A percentile compares a stretch with the other conserved stretches of the same genome.
Conservation (phyloP, 805 yeast species). For the Hanseniaspora taiwanica region DNA sequence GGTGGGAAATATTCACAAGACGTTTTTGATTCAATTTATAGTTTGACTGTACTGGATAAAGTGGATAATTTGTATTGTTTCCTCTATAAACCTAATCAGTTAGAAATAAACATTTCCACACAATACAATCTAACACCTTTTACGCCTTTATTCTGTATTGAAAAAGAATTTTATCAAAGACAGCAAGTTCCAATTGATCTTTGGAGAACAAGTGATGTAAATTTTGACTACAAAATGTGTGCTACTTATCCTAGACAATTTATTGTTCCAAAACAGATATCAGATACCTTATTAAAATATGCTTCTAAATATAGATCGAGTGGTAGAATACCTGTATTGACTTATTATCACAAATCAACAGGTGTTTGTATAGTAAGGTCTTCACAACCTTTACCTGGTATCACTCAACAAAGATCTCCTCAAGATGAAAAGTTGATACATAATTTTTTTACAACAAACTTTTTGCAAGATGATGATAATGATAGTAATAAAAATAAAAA, state of each 20-base stretch:
- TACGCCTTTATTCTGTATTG: slow-evolving; percentile 35
- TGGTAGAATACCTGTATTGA: slow-evolving; percentile 66
- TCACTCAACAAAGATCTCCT: slow-evolving; percentile 73
- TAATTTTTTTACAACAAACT: slow-evolving; percentile 54
- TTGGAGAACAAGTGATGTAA: slow-evolving; percentile 66
- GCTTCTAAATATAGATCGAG: slow-evolving; percentile 82
- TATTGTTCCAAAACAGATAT: slow-evolving; percentile 61
- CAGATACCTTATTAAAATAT: slow-evolving; percentile 72
- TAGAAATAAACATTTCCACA: slow-evolving; percentile 31
- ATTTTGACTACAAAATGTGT: slow-evolving; percentile 52
- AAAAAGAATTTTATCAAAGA: slow-evolving; percentile 47
- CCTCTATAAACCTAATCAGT: slow-evolving; percentile 58
- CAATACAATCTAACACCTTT: neutral
- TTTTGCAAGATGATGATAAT: slow-evolving; percentile 37
- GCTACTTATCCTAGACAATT: slow-evolving; percentile 60
- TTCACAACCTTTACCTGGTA: slow-evolving; percentile 85
- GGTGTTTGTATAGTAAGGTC: slow-evolving; percentile 77
- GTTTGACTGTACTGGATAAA: slow-evolving; percentile 42
- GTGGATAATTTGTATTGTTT: slow-evolving; percentile 65
- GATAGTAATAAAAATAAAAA: slow-evolving; percentile 9
- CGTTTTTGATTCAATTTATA: slow-evolving; percentile 59
- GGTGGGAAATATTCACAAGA: slow-evolving; percentile 50
- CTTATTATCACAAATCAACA: slow-evolving; percentile 58
- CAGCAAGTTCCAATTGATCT: slow-evolving; percentile 39
- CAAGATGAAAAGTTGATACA: slow-evolving; percentile 80